Evolutionary conservation across 352 stramenopile genomes (phyloP), one percentile per base, ranked within the genome.

Genomic region (Phytophthora palmivora): DNA sequence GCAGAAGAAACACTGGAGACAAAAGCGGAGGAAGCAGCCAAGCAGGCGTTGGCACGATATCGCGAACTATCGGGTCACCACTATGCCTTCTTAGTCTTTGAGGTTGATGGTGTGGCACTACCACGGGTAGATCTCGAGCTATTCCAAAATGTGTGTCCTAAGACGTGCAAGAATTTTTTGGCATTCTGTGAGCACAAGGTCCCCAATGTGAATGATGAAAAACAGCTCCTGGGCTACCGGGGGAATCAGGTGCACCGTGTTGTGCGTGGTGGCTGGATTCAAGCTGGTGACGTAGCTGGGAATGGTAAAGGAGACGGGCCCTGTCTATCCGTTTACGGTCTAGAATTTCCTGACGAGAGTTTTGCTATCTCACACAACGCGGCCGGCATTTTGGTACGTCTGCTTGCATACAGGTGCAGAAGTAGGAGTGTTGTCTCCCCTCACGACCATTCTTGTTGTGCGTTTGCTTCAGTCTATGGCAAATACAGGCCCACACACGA

Each of bases 401-500:
- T 22, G 10, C 30, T 33, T 34, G 2, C 41, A 11, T 14, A 0
- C 12, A 15, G 14, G 24, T 21, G 2, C n/a, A n/a, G n/a, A n/a
- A n/a, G n/a, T n/a, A n/a, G n/a, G 6, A 28, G 24, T 36, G 10
- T 24, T 54, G 12, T 44, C 22, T 4, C 32, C 4, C 49, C 32
- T 36, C 42, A 54, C 10, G 4, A 33, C 19, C 21, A 37, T 41
- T 28, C 24, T 67, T 22, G 28, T 57, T 28, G 14, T 47, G 36
- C 16, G 2, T 37, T 22, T 55, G 7, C 9, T 50, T 7, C 46
- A 89, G 58, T 97, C 95, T 30, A 99, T 99, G 97, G 97, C 97
- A 26, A 99, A 99, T 68, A 83, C 67, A 54, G 67, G 97, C 0
- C 89, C 84, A 16, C 89, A 98, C 64, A 99, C 98, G 6, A 99